Evolutionary conservation across 495 filamentous ascomycete genomes (phyloP), one percentile per base, ranked within the genome.

Genomic region (Cercophora sp.): DNA sequence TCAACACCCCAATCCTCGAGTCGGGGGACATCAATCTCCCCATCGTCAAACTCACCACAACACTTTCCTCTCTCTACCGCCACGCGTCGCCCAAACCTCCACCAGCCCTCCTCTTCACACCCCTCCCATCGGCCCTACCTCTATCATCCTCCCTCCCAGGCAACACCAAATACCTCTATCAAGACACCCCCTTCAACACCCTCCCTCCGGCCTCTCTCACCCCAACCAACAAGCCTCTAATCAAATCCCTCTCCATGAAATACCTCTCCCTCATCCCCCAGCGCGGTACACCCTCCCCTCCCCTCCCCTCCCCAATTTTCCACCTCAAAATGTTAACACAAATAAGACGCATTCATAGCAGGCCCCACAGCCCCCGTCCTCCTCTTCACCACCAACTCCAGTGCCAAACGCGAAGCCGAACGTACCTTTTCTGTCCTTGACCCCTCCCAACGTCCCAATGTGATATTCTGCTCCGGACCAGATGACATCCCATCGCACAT

Each of bases 201-300:
- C 60, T 65, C 1, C 76, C 79, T 0, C 64, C 72, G 2, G 63
- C 77, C 39, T 70, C 79, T 29, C 65, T 81, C 3, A 51, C 52
- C 39, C 75, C 70, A 18, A 70, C 72, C 51, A 77, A 77, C 39
- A 62, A 71, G 16, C 67, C 23, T 4, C 48, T 65, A 13, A 55
- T 49, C 16, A 42, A 42, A 10, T 53, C 57, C 2, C 53, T 66
- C 5, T 55, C 63, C 4, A 55, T 44, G 27, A 66, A 66, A 45
- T 59, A 66, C 34, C 57, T 66, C 50, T 49, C 43, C 34, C 55
- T 65, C 20, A 59, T 68, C 16, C 51, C 67, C 4, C 67, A 70
- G 43, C 64, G 65, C n/a, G n/a, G n/a, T n/a, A n/a, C n/a, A n/a
- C n/a, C n/a, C n/a, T n/a, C n/a, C n/a, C n/a, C n/a, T n/a, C n/a